Conservation (phyloP, 441 rosid species). For the Omphalea diandra region DNA sequence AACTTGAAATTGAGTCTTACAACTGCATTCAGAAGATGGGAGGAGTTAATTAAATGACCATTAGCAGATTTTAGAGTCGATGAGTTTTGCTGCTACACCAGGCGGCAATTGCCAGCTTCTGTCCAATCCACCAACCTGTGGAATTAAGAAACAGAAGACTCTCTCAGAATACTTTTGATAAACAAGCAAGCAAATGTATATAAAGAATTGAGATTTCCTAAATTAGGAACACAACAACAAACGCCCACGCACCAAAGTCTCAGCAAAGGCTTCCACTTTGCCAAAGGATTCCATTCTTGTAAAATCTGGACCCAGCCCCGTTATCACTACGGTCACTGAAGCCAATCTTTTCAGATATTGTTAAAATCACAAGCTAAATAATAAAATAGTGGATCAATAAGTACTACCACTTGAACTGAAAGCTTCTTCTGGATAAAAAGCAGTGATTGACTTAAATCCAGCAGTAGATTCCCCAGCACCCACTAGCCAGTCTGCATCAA, state of each 20-base stretch:
- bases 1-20: too few species aligned
- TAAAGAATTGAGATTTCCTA: neutral
- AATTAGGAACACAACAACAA: neutral
- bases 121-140: constrained; percentile 86
- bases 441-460: constrained; percentile 86
- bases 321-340: constrained; percentile 67
- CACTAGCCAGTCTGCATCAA: constrained; percentile 68
- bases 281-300: constrained; percentile 94
- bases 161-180: too few species aligned
- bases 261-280: constrained; percentile 89
- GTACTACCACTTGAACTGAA: constrained; percentile 59
- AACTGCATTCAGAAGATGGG: constrained; percentile 1
- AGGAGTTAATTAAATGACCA: constrained; percentile 48
- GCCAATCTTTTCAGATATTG: constrained; percentile 8
- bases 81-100: constrained; percentile 78
- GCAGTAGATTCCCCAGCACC: constrained; percentile 69
- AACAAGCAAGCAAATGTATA: neutral
- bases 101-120: constrained; percentile 93
- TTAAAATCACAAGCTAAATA: neutral
- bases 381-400: neutral
- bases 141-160: neutral
- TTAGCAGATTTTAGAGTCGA: constrained; percentile 64
- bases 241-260: constrained; percentile 61
- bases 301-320: constrained; percentile 92
- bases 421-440: constrained; percentile 68